phyloP scores from a whole-genome alignment of 2,329 filamentous ascomycete genomes.

The Cladophialophora bantiana region DNA sequence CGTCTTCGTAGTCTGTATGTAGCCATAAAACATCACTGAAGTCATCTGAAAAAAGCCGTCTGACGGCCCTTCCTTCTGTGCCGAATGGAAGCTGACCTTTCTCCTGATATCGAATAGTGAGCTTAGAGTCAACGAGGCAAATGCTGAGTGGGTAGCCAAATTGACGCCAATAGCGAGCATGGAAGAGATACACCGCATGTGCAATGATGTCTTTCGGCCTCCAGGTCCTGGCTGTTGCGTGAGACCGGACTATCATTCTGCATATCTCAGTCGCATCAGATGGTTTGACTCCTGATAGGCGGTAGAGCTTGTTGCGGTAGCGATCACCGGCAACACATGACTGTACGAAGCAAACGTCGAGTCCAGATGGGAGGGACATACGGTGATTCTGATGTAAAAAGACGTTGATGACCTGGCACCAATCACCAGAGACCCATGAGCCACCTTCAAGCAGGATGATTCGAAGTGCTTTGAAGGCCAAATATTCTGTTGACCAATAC shows the following conservation, averaged over 20 bases:
- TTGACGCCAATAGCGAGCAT: conserved; percentile 5
- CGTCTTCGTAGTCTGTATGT: conserved; percentile 25
- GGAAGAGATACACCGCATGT: conserved; percentile 3
- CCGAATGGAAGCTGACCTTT: conserved; percentile 22
- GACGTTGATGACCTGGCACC: conserved; percentile 3
- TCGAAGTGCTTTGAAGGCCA: conserved; percentile 16
- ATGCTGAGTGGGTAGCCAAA: conserved; percentile 16
- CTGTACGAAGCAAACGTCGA: conserved; percentile 22
- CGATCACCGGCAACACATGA: conserved; percentile 12
- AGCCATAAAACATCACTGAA: conserved; percentile 21
- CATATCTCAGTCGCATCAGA: conserved; percentile 28
- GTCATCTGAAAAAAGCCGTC: conserved; percentile 26
- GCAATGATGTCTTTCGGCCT: not conserved
- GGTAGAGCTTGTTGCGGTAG: conserved; percentile 21
- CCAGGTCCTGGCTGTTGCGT: conserved; percentile 5
- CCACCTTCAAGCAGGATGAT: conserved; percentile 26
- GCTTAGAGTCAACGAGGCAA: conserved; percentile 18
- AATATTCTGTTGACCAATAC: conserved; percentile 14
- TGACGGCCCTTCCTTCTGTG: conserved; percentile 18
- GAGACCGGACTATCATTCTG: conserved; percentile 23
- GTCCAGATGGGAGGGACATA: conserved; percentile 18
- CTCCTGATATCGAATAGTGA: conserved; percentile 15
- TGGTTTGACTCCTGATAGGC: conserved; percentile 24
- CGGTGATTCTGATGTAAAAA: conserved; percentile 17
- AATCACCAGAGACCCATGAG: conserved; percentile 21